Evolutionary conservation across 148 eudicot species (phyloP).

Genomic region (Dysphania ambrosioides): DNA sequence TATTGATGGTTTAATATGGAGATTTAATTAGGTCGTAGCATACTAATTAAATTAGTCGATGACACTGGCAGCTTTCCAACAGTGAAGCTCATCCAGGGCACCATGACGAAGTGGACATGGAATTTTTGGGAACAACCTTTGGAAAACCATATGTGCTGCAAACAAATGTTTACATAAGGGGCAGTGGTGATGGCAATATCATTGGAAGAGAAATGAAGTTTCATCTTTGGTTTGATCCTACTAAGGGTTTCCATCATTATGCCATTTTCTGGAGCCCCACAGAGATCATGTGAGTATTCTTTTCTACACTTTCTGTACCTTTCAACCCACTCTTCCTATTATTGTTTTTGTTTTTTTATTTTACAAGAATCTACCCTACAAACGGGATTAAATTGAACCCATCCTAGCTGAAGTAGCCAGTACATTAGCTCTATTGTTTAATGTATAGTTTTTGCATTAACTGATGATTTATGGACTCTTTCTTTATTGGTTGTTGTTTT

Average conservation of each 20-base stretch:
- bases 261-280: conserved; percentile 83
- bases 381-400: too few relatives aligned
- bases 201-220: conserved; percentile 93
- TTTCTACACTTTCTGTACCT: background rate
- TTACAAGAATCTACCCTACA: too few relatives aligned
- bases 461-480: background rate
- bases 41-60: too few relatives aligned
- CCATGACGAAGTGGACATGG: conserved; percentile 95
- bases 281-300: conserved; percentile 69
- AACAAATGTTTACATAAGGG: conserved; percentile 82
- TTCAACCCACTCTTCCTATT: background rate
- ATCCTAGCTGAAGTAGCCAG: too few relatives aligned
- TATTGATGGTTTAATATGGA: too few relatives aligned
- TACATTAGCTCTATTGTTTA: too few relatives aligned
- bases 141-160: conserved; percentile 89
- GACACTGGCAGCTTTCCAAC: conserved; percentile 65
- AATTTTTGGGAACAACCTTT: conserved; percentile 84
- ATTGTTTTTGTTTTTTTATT: too few relatives aligned
- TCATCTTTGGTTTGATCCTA: conserved; percentile 95
- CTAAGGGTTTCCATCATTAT: conserved; percentile 75
- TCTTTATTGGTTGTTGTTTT: background rate
- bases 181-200: conserved; percentile 88
- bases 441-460: background rate
- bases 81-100: conserved; percentile 81
- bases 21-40: too few relatives aligned